Percentiles rank a stretch among this genome's conserved stretches.
Evolutionary conservation across 345 rosid genomes (phyloP).

Genomic region (Reutealis trisperma): DNA sequence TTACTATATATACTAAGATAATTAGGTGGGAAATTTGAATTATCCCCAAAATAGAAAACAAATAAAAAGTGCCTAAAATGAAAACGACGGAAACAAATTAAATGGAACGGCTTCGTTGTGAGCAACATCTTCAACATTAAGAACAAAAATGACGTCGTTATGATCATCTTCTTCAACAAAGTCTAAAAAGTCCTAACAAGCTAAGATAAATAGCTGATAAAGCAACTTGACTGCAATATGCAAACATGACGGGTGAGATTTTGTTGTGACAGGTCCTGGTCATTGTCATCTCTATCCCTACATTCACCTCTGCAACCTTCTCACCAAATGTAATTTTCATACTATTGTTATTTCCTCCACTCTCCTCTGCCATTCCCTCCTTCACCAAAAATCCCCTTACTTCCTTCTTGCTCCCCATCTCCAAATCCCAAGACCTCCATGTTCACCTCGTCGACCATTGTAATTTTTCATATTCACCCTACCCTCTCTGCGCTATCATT

Average conservation of each 20-base stretch:
- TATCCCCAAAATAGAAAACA: too few relatives aligned
- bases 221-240: background rate
- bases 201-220: too few relatives aligned
- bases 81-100: too few relatives aligned
- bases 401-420: conserved; percentile 7
- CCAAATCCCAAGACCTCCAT: conserved; percentile 28
- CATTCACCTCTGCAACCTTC: conserved; percentile 37
- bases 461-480: conserved; percentile 2
- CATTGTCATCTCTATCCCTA: conserved; percentile 37
- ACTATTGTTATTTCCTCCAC: conserved; percentile 25
- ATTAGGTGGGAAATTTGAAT: too few relatives aligned
- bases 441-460: conserved; percentile 15
- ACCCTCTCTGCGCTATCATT: conserved; percentile 41
- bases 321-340: conserved; percentile 9
- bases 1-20: too few relatives aligned
- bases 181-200: too few relatives aligned
- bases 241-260: conserved; percentile 22
- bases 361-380: conserved; percentile 31
- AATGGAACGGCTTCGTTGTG: too few relatives aligned
- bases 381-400: conserved; percentile 21
- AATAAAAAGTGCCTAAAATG: too few relatives aligned
- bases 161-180: too few relatives aligned
- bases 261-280: conserved; percentile 30
- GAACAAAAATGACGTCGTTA: too few relatives aligned
- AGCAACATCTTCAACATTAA: too few relatives aligned